These are phyloP conservation scores for Pholiota molesta DNA, from an alignment of 768 basidiomycete species.

Conservation along the genomic window DNA sequence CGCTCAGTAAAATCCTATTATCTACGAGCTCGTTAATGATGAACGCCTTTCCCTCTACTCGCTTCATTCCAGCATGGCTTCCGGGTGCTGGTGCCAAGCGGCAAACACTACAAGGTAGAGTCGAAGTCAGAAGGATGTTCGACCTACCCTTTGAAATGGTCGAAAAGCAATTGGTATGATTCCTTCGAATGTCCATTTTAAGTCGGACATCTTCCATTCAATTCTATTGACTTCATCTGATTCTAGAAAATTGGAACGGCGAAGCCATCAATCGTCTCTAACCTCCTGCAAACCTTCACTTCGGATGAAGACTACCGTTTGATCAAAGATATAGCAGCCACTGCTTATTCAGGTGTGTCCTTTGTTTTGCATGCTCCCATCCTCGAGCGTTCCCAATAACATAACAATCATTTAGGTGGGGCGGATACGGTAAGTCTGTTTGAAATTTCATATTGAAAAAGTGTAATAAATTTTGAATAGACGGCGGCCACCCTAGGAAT, in stretches of 20 bases:
- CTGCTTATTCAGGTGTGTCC: background rate
- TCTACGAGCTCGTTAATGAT: background rate
- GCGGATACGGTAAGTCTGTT: background rate
- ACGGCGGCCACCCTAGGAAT: background rate
- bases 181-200: too few relatives aligned
- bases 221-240: background rate
- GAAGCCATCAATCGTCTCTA: background rate
- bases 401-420: background rate
- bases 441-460: background rate
- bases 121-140: background rate
- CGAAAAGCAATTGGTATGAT: background rate
- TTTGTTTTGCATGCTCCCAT: background rate
- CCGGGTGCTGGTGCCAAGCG: constrained; percentile 2
- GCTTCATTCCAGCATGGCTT: constrained; percentile 2
- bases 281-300: background rate
- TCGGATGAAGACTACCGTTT: background rate
- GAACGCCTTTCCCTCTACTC: background rate
- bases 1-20: background rate
- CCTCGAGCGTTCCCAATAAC: background rate
- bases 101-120: background rate
- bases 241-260: background rate
- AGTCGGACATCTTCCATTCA: background rate
- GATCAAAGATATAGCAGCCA: background rate
- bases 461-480: background rate
- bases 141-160: background rate